Evolutionary conservation across 139 green algal species (phyloP), one percentile per base, ranked within the genome.

Genomic region (Chlamydomonas schloesseri): DNA sequence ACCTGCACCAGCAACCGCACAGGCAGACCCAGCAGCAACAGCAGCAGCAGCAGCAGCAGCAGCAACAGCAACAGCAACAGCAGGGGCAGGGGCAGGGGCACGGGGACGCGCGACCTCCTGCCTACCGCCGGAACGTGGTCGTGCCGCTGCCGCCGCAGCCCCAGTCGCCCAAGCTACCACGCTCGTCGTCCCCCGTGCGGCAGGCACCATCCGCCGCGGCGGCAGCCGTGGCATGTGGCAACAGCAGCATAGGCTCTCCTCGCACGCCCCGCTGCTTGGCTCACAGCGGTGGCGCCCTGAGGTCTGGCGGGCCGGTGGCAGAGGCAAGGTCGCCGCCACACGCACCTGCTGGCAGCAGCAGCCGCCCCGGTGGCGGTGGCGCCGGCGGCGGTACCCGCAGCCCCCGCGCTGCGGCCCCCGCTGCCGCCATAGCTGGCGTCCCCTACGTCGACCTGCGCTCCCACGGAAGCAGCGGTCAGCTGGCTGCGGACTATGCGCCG

Each of bases 291-390:
- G 28, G 47, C 31, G 0, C 3, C 29, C 67, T 50, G 42, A 4
- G 21, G 29, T 8, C 29, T 50, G 29, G 73, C 5, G 42, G 73
- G 29, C 73, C 50, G 9, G 50, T 80, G 28, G 50, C 73, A 11
- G 73, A 80, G 47, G 73, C 73, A 28, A 80, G 50, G 64, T 67
- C n/a, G 10, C 50, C 73, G 29, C 28, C 73, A n/a, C n/a, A n/a
- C n/a, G n/a, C n/a, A n/a, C n/a, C n/a, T n/a, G n/a, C n/a, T n/a
- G n/a, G n/a, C n/a, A n/a, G n/a, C n/a, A n/a, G n/a, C n/a, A n/a
- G n/a, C n/a, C n/a, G n/a, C n/a, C n/a, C n/a, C n/a, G n/a, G n/a
- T n/a, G n/a, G n/a, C n/a, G n/a, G n/a, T n/a, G n/a, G n/a, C n/a
- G 1, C 42, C 8, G 42, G 42, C 42, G 42, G 6, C 42, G 42